These are phyloP conservation scores for Trichomonascus vanleenenianus DNA, from an alignment of 805 yeast genomes.

Conservation along the genomic window DNA sequence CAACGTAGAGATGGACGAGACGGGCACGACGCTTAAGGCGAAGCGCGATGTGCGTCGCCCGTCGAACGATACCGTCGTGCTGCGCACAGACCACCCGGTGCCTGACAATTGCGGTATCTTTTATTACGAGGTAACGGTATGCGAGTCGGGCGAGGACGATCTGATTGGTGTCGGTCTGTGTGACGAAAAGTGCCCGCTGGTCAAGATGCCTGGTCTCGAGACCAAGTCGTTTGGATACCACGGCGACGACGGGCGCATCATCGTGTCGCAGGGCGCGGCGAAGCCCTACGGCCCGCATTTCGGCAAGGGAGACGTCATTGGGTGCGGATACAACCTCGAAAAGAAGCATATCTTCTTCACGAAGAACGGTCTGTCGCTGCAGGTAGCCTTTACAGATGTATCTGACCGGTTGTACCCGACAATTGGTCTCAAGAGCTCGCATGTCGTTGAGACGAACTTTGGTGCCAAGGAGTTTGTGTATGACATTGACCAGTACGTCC, in stretches of 20 bases:
- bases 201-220: conserved; percentile 43
- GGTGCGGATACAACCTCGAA: conserved; percentile 73
- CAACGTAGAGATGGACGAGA: conserved; percentile 9
- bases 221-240: conserved; percentile 44
- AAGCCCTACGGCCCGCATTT: conserved; percentile 39
- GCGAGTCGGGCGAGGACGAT: conserved; percentile 29
- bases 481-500: conserved; percentile 50
- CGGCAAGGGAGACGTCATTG: conserved; percentile 58
- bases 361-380: conserved; percentile 65
- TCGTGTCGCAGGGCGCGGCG: conserved; percentile 33
- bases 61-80: conserved; percentile 11
- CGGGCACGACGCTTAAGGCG: conserved; percentile 8
- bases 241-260: conserved; percentile 42
- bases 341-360: conserved; percentile 64
- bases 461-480: conserved; percentile 44
- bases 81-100: conserved; percentile 32
- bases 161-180: conserved; percentile 42
- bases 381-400: conserved; percentile 45
- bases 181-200: conserved; percentile 25
- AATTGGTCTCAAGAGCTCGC: conserved; percentile 39
- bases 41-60: neutral
- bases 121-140: conserved; percentile 43
- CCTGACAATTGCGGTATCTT: conserved; percentile 38
- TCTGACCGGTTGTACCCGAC: conserved; percentile 37
- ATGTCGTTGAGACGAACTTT: conserved; percentile 44